Base-by-base conservation (phyloP, 179 eudicot species). In the Actinidia polygama region DNA sequence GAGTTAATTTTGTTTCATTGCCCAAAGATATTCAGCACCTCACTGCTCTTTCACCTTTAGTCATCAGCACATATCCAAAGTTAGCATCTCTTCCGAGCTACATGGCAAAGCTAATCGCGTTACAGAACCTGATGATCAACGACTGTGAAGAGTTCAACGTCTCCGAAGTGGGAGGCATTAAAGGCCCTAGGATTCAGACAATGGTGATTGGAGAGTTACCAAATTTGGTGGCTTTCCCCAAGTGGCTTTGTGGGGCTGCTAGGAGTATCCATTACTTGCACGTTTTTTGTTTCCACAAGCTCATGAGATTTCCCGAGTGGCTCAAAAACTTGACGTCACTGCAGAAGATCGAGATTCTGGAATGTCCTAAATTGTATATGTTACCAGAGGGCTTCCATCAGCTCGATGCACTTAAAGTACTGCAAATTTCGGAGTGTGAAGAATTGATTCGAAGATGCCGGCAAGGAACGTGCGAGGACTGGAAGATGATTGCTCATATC, bases 81-180 rank as follows among this genome's bases (percentile, higher is more conserved):
- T 4, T 70, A 72, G 26, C 14, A 46, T 72, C 54, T 47, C 55
- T 46, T 10, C 54, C 57, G 19, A 46, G 26, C 12, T 18, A 26
- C 10, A 8, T 72, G 5, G 26, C 11, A 72, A 16, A 19, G 7
- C 55, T 72, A 4, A 6, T 30, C 26, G n/a, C 0, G 24, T 70
- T 70, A 44, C n/a, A 72, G 76, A 47, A 49, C 55, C 55, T 72
- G 54, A 46, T 72, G 76, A 72, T 72, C n/a, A n/a, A 19, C 10
- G 57, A 72, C 5, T 47, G 76, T n/a, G 55, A 72, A 46, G 10
- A 72, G 24, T 30, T 72, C 12, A n/a, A n/a, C 26, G 19, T 72
- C 26, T 11, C 5, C 1, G n/a, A 30, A 21, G 50, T 36, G 50
- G 40, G 21, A 36, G n/a, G n/a, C 73, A 36, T 69, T 44, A 19